Conservation (phyloP, 345 rosid genomes). For the Syzygium aqueum region DNA sequence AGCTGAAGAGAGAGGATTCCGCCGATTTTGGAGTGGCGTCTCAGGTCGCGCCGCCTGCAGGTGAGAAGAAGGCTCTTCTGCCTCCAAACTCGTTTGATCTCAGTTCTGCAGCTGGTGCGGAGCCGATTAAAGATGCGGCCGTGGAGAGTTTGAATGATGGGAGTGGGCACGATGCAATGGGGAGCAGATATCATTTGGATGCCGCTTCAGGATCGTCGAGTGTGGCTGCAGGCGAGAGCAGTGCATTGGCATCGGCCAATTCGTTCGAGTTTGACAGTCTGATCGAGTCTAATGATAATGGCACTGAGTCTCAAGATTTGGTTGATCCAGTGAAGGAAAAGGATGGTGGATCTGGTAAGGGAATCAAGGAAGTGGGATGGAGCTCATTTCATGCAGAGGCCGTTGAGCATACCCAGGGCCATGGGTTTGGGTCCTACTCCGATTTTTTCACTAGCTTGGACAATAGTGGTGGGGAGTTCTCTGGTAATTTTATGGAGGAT, state of each 20-base stretch:
- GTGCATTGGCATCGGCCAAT: conserved; percentile 11
- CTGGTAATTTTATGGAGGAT: conserved; percentile 20
- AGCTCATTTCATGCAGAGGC: conserved; percentile 65
- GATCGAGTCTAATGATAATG: conserved; percentile 4
- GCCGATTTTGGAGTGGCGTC: conserved; percentile 9
- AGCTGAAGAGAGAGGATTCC: conserved; percentile 6
- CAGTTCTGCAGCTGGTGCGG: background rate
- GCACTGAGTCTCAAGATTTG: conserved; percentile 18
- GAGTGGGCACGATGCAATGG: background rate
- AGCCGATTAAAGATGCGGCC: background rate
- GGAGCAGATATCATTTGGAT: background rate
- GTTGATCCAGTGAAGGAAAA: conserved; percentile 13
- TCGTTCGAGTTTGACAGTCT: conserved; percentile 9
- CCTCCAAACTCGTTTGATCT: conserved; percentile 13
- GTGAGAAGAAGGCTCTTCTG: conserved; percentile 1
- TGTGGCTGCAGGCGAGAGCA: background rate
- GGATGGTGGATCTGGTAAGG: conserved; percentile 25
- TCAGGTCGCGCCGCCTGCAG: background rate
- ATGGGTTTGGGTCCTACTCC: conserved; percentile 59
- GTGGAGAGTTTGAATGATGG: background rate
- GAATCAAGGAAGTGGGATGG: conserved; percentile 87
- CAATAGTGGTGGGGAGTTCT: conserved; percentile 25
- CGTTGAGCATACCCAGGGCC: conserved; percentile 20
- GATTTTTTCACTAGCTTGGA: conserved; percentile 69
- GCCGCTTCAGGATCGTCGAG: background rate